Conservation (phyloP, 305 asterid genomes). For the Fraxinus floribunda region DNA sequence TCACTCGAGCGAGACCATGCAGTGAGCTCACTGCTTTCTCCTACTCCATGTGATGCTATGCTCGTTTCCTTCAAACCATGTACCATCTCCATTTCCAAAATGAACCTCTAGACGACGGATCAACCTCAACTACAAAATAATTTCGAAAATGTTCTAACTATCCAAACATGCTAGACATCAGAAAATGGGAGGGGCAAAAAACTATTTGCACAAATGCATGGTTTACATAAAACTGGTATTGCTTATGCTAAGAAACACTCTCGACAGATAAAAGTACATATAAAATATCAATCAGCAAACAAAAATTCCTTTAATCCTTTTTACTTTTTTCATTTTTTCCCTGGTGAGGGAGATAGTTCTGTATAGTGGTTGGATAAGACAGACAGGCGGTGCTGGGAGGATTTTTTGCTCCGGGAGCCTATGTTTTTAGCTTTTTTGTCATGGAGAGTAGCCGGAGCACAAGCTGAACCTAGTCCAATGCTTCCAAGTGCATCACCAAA, state of each 20-base stretch:
- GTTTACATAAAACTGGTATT: neutral
- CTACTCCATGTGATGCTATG: neutral
- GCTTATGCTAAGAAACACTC: neutral
- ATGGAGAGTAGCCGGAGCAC: neutral
- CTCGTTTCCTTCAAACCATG: neutral
- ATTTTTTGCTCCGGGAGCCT: neutral
- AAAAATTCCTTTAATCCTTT: neutral
- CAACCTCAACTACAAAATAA: neutral
- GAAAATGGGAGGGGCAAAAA: neutral
- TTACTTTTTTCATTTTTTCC: neutral
- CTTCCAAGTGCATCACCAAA: slow-evolving; percentile 4
- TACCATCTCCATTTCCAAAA: neutral
- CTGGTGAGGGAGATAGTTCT: neutral
- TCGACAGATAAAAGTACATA: neutral
- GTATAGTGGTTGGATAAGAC: neutral
- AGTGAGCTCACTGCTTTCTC: neutral
- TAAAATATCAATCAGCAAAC: neutral
- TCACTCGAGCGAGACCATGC: neutral
- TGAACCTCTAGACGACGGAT: neutral
- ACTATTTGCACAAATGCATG: neutral
- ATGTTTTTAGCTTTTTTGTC: neutral
- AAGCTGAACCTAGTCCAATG: neutral
- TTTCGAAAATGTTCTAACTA: neutral
- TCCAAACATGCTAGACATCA: neutral
- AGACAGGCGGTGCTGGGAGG: neutral